These are phyloP conservation scores for Rubia tinctorum DNA, from an alignment of 305 asterid species.

Conservation along the genomic window DNA sequence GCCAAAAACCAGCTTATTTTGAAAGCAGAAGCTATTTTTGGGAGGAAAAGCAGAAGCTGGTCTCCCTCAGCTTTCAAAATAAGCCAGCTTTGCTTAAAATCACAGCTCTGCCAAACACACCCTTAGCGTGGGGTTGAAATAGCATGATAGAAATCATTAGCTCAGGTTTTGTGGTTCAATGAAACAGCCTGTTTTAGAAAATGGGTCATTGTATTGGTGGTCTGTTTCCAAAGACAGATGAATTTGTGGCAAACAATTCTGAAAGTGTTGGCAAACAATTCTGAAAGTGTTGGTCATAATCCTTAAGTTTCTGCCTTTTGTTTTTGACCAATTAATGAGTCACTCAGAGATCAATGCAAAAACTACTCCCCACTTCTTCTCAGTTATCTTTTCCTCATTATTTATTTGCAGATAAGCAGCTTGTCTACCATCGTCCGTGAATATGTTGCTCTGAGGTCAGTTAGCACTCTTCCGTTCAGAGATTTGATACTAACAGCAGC, in stretches of 20 bases:
- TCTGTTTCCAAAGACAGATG: neutral
- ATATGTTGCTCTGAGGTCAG: constrained; percentile 82
- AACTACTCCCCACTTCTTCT: neutral
- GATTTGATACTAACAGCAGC: constrained; percentile 77
- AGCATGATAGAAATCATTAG: neutral
- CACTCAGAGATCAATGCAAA: neutral
- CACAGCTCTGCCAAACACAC: too few relatives aligned
- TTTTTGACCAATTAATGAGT: neutral
- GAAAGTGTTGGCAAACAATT: neutral
- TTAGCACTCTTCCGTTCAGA: constrained; percentile 80
- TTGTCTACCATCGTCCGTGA: constrained; percentile 95
- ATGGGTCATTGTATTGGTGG: neutral
- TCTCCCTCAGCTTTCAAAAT: too few relatives aligned
- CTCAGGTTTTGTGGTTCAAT: neutral
- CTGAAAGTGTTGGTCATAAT: neutral
- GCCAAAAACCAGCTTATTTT: too few relatives aligned
- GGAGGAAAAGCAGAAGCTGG: too few relatives aligned
- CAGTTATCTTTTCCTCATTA: constrained; percentile 11
- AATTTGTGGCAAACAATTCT: too few relatives aligned
- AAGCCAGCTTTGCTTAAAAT: too few relatives aligned
- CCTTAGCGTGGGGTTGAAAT: neutral
- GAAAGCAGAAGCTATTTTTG: too few relatives aligned
- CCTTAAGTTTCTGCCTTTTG: neutral
- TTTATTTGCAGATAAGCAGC: constrained; percentile 69
- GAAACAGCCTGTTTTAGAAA: neutral